Evolutionary conservation across 2,329 filamentous ascomycete genomes (phyloP).

Genomic region (Rhinocladiella mackenziei): DNA sequence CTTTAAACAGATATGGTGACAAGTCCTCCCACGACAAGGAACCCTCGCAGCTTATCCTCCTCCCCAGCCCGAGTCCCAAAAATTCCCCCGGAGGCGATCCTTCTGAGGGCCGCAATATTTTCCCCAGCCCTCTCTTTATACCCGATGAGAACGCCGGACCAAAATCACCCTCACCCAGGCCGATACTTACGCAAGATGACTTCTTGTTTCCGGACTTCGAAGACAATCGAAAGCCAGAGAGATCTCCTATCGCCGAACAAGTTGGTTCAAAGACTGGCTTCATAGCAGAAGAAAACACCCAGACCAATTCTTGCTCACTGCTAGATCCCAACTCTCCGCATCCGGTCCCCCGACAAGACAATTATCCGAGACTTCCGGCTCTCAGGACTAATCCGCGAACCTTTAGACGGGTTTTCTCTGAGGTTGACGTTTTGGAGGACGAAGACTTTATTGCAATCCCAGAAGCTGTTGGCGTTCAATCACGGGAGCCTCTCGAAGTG

Average conservation of each 20-base stretch:
- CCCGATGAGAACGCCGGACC: slow-evolving; percentile 10
- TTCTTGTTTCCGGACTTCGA: slow-evolving; percentile 7
- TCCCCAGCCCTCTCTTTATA: slow-evolving; percentile 20
- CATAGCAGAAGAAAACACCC: too few relatives aligned
- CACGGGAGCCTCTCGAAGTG: slow-evolving; percentile 10
- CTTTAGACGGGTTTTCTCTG: slow-evolving; percentile 22
- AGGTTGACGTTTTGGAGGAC: slow-evolving; percentile 18
- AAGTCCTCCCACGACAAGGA: not conserved
- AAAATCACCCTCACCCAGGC: slow-evolving; percentile 6
- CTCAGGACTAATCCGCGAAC: slow-evolving; percentile 1
- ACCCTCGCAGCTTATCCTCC: not conserved
- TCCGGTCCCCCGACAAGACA: not conserved
- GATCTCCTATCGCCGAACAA: too few relatives aligned
- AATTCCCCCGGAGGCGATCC: not conserved
- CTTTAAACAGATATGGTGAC: not conserved
- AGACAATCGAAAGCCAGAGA: too few relatives aligned
- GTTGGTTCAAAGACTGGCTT: too few relatives aligned
- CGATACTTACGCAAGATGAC: slow-evolving; percentile 13
- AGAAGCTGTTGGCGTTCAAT: not conserved
- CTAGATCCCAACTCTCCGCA: slow-evolving; percentile 14
- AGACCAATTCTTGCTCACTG: too few relatives aligned
- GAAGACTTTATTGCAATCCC: slow-evolving; percentile 1
- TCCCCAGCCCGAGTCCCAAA: not conserved
- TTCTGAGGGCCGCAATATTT: not conserved
- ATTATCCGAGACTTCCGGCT: not conserved